Evolutionary conservation across 164 flowering plant genomes (phyloP).

Genomic region (Kingdonia uniflora): DNA sequence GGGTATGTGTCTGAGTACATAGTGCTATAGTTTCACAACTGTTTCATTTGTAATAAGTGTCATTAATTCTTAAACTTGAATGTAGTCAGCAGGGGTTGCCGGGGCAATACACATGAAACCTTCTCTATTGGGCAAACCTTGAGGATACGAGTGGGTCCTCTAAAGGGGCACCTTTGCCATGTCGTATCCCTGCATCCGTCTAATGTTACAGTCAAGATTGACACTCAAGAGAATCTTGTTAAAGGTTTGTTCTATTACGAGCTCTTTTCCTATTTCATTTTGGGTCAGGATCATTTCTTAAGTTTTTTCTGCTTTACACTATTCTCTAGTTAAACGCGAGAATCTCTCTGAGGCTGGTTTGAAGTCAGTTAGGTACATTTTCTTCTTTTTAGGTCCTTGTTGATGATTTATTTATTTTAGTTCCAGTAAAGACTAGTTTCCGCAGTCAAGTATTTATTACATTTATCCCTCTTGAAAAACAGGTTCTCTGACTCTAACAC

Average conservation of each 20-base stretch:
- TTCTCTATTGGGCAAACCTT: slow-evolving; percentile 80
- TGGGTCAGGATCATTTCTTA: neutral
- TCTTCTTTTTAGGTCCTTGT: too few species aligned
- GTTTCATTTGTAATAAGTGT: neutral
- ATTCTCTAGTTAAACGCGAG: slow-evolving; percentile 59
- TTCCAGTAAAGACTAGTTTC: too few species aligned
- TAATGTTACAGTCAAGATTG: slow-evolving; percentile 86
- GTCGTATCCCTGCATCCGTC: slow-evolving; percentile 62
- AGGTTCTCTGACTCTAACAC: too few species aligned
- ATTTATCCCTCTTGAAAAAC: too few species aligned
- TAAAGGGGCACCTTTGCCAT: slow-evolving; percentile 86
- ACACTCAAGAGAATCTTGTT: slow-evolving; percentile 67
- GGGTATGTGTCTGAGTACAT: slow-evolving; percentile 64
- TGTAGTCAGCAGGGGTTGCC: slow-evolving; percentile 36
- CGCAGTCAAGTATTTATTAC: too few species aligned
- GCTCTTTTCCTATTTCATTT: slow-evolving; percentile 1
- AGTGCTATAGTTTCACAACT: neutral
- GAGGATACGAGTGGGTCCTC: slow-evolving; percentile 79
- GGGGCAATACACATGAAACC: slow-evolving; percentile 39
- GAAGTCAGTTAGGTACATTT: too few species aligned
- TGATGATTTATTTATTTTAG: too few species aligned
- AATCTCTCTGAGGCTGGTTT: slow-evolving; percentile 72
- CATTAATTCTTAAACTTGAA: slow-evolving; percentile 5
- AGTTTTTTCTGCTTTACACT: slow-evolving; percentile 4
- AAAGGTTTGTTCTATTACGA: slow-evolving; percentile 43